These are phyloP conservation scores for Ananas comosus DNA, from an alignment of 176 grass and related monocot species.

Conservation along the genomic window DNA sequence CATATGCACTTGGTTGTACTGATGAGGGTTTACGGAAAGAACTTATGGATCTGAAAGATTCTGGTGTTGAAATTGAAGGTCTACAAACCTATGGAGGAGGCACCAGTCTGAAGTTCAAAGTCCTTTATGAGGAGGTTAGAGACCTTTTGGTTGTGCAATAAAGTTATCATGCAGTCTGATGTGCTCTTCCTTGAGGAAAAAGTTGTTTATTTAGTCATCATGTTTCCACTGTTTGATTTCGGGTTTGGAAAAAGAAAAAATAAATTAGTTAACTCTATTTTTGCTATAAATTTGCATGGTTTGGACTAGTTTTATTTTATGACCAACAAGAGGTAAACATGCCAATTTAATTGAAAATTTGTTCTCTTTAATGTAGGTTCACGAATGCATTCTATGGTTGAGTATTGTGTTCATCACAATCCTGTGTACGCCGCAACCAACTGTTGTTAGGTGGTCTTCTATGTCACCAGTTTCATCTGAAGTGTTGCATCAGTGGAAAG, in stretches of 20 bases:
- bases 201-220: too few species aligned
- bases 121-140: constrained; percentile 61
- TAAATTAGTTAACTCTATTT: too few species aligned
- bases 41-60: constrained; percentile 70
- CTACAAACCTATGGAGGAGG: constrained; percentile 45
- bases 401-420: constrained; percentile 97
- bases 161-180: too few species aligned
- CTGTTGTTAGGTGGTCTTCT: constrained; percentile 81
- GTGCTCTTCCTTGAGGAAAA: too few species aligned
- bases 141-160: too few species aligned
- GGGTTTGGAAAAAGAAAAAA: too few species aligned
- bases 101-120: constrained; percentile 59
- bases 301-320: neutral
- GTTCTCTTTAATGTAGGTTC: neutral
- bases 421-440: constrained; percentile 83
- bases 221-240: too few species aligned
- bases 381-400: constrained; percentile 88
- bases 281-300: too few species aligned
- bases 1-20: constrained; percentile 89
- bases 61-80: constrained; percentile 63
- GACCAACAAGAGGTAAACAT: neutral
- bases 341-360: neutral
- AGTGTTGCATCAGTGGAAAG: constrained; percentile 88
- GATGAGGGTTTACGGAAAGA: constrained; percentile 87
- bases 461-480: constrained; percentile 66